These are phyloP conservation scores for Craspedostauros australis DNA, from an alignment of 108 stramenopile genomes.

Conservation along the genomic window DNA sequence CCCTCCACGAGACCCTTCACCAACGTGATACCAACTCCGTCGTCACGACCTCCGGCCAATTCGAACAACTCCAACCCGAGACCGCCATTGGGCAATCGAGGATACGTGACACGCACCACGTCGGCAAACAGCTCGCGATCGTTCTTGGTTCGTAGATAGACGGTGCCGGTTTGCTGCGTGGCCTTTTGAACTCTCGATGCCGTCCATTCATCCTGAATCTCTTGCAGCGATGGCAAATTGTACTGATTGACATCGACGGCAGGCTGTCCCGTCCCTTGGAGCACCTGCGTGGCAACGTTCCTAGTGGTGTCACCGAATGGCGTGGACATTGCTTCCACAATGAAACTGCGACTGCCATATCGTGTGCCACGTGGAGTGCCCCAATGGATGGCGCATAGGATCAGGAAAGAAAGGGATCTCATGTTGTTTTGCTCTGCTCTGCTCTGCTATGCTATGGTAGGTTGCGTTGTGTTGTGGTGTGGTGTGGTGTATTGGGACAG, in stretches of 20 bases:
- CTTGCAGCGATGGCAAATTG: slow-evolving; percentile 42
- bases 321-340: no score
- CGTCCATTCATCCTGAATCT: slow-evolving; percentile 45
- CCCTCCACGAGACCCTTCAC: slow-evolving; percentile 46
- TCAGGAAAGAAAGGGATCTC: no score
- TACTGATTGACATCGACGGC: slow-evolving; percentile 57
- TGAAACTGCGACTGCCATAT: no score
- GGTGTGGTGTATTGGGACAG: no score
- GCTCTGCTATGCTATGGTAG: no score
- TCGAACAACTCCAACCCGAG: slow-evolving; percentile 58
- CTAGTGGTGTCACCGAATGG: slow-evolving; percentile 23
- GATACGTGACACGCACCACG: slow-evolving; percentile 27
- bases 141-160: slow-evolving; percentile 43
- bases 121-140: slow-evolving; percentile 37
- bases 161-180: slow-evolving; percentile 23
- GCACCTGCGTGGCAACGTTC: slow-evolving; percentile 27
- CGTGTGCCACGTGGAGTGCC: no score
- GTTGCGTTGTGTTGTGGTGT: no score
- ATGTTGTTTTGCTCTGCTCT: no score
- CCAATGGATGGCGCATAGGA: no score
- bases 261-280: slow-evolving; percentile 26
- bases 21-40: slow-evolving; percentile 71
- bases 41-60: slow-evolving; percentile 60
- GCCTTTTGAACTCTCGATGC: slow-evolving; percentile 35
- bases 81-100: slow-evolving; percentile 18